Base-by-base conservation (phyloP, 306 rosid species). In the Casuarina equisetifolia region DNA sequence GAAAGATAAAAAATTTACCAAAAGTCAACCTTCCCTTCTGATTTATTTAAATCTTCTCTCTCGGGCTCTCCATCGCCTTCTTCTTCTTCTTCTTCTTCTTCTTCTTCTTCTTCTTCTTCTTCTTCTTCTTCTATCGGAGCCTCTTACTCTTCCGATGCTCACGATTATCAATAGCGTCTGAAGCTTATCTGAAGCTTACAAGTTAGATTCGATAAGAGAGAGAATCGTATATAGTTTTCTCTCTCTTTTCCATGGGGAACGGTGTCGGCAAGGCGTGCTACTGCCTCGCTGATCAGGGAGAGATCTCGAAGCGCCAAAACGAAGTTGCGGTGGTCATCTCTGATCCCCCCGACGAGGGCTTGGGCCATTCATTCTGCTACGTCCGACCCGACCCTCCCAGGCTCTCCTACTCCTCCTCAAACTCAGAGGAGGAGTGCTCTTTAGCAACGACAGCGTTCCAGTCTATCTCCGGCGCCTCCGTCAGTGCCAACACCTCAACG, bases 401-500 rank as follows among this genome's bases (percentile, higher is more conserved):
- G 4, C 74, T 74, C 20, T 72, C 87, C 39, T 63, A 83, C 39
- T 77, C 81, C 6, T 80, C 73, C 48, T 76, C 80, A 1, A 75
- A 75, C 17, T 67, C 86, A 3, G 85, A 75, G 0, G 84, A 81
- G 1, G 80, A 70, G 0, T 49, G 40, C 74, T 16, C 71, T 62
- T 35, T 69, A 32, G 59, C 85, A 6, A 44, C 78, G 57, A 83
- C 88, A 54, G 81, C 91, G 39, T 90, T 88, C 81, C 82, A 91
- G 52, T 83, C 91, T 0, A 89, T 94, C 32, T 88, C 91, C 53
- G 90, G 97, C 1, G 96, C 98, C 38, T 86, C 92, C 5, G 92
- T 92, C 36, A 90, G 96, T 63, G 97, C 98, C 74, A 94, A 94
- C 89, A 71, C 78, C 11, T 90, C 85, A 48, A 77, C 93, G 2